Base-by-base conservation (phyloP, 1,284 basidiomycete genomes). In the Ceratobasidium sp. region DNA sequence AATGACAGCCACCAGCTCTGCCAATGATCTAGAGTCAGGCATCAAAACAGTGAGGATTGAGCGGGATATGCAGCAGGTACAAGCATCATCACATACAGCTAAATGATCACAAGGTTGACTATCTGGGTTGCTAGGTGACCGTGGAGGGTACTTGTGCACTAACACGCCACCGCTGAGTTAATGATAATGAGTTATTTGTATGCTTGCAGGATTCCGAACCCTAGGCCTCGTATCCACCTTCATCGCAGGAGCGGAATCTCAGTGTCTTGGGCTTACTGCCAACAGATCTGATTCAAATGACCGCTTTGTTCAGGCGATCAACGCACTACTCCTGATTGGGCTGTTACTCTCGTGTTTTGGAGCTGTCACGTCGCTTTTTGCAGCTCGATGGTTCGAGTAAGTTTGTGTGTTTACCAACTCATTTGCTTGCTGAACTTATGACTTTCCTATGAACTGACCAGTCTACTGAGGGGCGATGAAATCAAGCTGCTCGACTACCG, bases 321-420 rank as follows among this genome's bases (percentile, higher is more conserved):
- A 40, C 11, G 71, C 71, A 22, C 44, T 75, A 5, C 52, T 75
- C 17, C 37, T 66, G 11, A 57, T 66, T 19, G 71, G 71, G 5
- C n/a, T 75, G 13, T 46, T 66, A 56, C 29, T 75, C 13, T 75
- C 71, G 6, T 40, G 62, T 7, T 66, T 75, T 57, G 71, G 71
- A n/a, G 71, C 71, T 8, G 71, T 62, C n/a, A 54, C 61, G 1
- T 64, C 71, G n/a, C 25, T 75, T 22, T 61, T 75, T 17, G 46
- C 61, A 43, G 71, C 71, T 34, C 61, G 71, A 22, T 75, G 71
- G 71, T 75, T 75, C 25, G 71, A 75, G 71, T 75, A 37, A 75
- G 71, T 32, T 32, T 65, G 13, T 40, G 37, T 40, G 37, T 40
- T 9, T 40, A 40, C 37, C 25, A 22, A 11, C 4, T 8, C 19